Percentiles rank a stretch among this genome's conserved stretches.
phyloP scores from a whole-genome alignment of 352 stramenopile genomes.

The Globisporangium paroecandrum region DNA sequence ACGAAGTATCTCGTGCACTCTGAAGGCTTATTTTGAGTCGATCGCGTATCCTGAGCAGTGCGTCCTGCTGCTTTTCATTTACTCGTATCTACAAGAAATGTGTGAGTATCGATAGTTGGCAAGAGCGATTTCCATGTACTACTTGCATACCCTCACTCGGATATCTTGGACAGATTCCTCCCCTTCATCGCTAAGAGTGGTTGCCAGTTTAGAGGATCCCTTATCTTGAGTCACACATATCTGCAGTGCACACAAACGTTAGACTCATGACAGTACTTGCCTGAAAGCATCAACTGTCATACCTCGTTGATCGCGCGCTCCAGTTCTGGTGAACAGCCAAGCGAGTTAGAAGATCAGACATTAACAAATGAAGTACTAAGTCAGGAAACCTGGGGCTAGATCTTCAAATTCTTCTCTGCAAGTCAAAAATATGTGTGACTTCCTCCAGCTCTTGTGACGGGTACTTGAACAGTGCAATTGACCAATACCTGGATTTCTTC shows the following conservation, averaged over 20 bases:
- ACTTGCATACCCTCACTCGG: neutral
- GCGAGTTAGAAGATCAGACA: neutral
- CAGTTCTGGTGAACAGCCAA: conserved; percentile 4
- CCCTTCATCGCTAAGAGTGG: neutral
- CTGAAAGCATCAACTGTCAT: neutral
- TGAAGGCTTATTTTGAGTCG: conserved; percentile 9
- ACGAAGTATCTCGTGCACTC: neutral
- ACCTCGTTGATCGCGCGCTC: conserved; percentile 8
- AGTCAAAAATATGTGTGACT: neutral
- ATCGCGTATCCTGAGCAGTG: conserved; percentile 10
- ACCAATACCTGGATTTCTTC: conserved; percentile 3
- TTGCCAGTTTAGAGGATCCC: neutral
- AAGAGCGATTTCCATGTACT: neutral
- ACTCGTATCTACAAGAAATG: conserved; percentile 4
- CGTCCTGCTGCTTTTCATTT: conserved; percentile 5
- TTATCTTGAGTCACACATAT: neutral
- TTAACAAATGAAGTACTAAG: neutral
- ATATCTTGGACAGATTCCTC: neutral
- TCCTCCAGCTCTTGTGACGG: neutral
- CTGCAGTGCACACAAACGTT: neutral
- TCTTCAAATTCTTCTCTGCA: neutral
- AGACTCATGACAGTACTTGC: neutral
- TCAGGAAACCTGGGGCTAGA: conserved; percentile 6
- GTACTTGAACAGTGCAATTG: neutral
- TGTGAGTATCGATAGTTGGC: neutral